A percentile compares a stretch with the other conserved stretches of the same genome.
phyloP scores from a whole-genome alignment of 2,329 filamentous ascomycete genomes.

The Corynespora cassiicola region DNA sequence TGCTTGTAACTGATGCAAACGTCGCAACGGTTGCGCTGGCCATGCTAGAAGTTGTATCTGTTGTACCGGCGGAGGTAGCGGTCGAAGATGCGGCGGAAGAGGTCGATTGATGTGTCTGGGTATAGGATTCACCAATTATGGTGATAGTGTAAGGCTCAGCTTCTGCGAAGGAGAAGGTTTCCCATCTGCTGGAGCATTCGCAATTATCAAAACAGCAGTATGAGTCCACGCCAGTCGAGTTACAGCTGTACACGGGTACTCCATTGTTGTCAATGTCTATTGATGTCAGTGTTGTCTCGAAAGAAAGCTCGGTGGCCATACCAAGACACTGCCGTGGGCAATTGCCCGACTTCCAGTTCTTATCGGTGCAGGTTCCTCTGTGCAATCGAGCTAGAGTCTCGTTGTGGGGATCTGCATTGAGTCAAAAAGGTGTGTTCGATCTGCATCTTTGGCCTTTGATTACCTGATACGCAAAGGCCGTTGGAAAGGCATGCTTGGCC shows the following conservation, averaged over 20 bases:
- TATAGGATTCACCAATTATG: slow-evolving; percentile 31
- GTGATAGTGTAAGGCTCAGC: slow-evolving; percentile 31
- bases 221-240: slow-evolving; percentile 25
- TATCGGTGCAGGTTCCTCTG: slow-evolving; percentile 35
- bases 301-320: slow-evolving; percentile 4
- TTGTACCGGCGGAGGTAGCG: slow-evolving; percentile 4
- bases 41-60: too few species aligned
- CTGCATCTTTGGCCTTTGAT: not conserved
- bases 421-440: slow-evolving; percentile 2
- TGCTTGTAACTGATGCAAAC: too few species aligned
- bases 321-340: slow-evolving; percentile 31
- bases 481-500: slow-evolving; percentile 39
- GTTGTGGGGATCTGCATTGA: slow-evolving; percentile 24
- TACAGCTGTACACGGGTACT: slow-evolving; percentile 31
- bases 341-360: slow-evolving; percentile 28
- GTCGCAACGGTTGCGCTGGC: slow-evolving; percentile 1
- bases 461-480: slow-evolving; percentile 31
- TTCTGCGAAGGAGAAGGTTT: slow-evolving; percentile 24
- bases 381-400: slow-evolving; percentile 23
- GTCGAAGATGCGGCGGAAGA: slow-evolving; percentile 6
- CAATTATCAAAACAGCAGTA: slow-evolving; percentile 38
- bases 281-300: not conserved
- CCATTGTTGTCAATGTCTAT: slow-evolving; percentile 30
- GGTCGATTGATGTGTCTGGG: slow-evolving; percentile 22
- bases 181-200: slow-evolving; percentile 24